Evolutionary conservation across 2,329 filamentous ascomycete species (phyloP), one percentile per base, ranked within the genome.

Genomic region (Shiraia bambusicola): DNA sequence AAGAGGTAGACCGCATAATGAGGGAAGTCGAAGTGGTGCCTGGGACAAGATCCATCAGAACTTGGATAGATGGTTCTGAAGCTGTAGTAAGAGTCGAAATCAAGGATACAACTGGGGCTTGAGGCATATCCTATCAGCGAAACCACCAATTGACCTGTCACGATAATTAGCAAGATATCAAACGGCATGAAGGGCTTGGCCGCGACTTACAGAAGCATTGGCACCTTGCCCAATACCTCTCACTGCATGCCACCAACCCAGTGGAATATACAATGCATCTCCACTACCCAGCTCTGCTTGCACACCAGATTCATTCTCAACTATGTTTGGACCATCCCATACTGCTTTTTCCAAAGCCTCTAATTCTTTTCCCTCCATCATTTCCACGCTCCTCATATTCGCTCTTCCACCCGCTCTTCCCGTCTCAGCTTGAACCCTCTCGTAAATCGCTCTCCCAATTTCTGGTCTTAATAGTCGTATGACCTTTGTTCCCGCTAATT

Each of bases 211-310:
- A 42, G 80, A 82, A 47, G 75, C 81, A 39, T 77, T 83, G 37
- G 82, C 75, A 15, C 77, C 74, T 40, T 72, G 55, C 1, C 79
- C 81, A 32, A 76, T 57, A 28, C 87, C 86, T 60, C 79, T 83
- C 40, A 94, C 80, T 61, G 85, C 88, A 75, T 94, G 88, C 88
- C 88, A 94, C 87, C 88, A 93, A 1, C 86, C 86, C 45, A 81
- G 80, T 0, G 88, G 89, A 27, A 94, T 88, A 63, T 88, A 93
- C 7, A 94, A 59, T 1, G 78, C 82, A 69, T 93, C 86, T 0
- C 86, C 87, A 3, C 79, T 73, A 0, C 71, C 66, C 11, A 97
- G 61, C 4, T 70, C 63, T 1, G 77, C 62, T 38, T 69, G 59
- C 10, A 56, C 49, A 5, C 65, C 63, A 6, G 45, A 46, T 11